Evolutionary conservation across 192 early-diverging fungal species (phyloP).

Genomic region (Entomortierella chlamydospora): DNA sequence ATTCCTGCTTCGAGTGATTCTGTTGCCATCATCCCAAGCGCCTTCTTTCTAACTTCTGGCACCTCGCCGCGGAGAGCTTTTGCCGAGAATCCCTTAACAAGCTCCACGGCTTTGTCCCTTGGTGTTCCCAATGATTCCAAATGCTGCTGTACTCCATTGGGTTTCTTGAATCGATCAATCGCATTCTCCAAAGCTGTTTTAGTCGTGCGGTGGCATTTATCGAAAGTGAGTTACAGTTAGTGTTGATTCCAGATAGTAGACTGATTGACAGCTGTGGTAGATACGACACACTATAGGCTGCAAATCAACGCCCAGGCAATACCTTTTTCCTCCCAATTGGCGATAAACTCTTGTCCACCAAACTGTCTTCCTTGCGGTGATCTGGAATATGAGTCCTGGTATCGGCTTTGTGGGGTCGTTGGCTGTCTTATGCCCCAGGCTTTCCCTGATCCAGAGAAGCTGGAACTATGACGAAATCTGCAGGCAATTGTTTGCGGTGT

Average conservation of each 20-base stretch:
- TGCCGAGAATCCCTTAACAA: conserved; percentile 11
- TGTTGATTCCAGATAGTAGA: too few relatives aligned
- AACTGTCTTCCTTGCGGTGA: conserved; percentile 2
- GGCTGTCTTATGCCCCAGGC: too few relatives aligned
- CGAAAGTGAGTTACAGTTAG: too few relatives aligned
- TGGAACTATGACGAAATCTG: conserved; percentile 1
- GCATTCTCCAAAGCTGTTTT: conserved; percentile 30
- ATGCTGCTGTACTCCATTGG: conserved; percentile 21
- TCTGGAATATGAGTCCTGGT: not conserved
- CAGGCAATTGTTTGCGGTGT: not conserved
- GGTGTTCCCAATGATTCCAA: conserved; percentile 37
- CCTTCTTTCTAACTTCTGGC: conserved; percentile 23
- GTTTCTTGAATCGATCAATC: conserved; percentile 27
- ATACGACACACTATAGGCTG: too few relatives aligned
- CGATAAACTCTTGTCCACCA: conserved; percentile 33
- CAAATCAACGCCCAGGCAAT: too few relatives aligned
- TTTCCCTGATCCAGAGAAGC: too few relatives aligned
- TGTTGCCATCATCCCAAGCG: conserved; percentile 15
- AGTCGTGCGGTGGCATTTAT: not conserved
- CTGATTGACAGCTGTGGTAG: not conserved
- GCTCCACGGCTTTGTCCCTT: conserved; percentile 10
- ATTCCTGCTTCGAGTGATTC: conserved; percentile 40
- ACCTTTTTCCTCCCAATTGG: conserved; percentile 32
- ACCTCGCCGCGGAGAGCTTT: conserved; percentile 22
- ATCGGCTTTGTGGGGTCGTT: not conserved